Conservation (phyloP, 148 eudicot species). For the Drosera capensis region DNA sequence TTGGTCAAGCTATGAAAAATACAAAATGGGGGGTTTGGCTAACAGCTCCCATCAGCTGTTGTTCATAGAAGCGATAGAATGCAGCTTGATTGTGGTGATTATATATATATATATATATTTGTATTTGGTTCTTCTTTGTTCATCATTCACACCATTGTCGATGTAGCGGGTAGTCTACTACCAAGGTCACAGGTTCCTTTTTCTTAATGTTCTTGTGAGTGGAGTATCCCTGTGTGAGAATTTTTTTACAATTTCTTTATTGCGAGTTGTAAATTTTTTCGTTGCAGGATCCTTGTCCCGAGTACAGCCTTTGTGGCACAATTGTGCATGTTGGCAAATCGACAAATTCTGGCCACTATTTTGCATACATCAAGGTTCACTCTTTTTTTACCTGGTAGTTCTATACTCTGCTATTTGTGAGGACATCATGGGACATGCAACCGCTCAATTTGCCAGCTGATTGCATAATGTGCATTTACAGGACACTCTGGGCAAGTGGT, state of each 20-base stretch:
- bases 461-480: constrained; percentile 13
- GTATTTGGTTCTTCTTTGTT: background rate
- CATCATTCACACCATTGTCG: background rate
- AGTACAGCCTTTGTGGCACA: constrained; percentile 83
- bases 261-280: no score
- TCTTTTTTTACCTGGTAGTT: constrained; percentile 5
- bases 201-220: background rate
- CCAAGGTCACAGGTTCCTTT: no score
- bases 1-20: no score
- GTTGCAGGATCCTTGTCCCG: constrained; percentile 78
- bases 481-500: constrained; percentile 89
- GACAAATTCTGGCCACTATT: constrained; percentile 95
- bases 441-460: constrained; percentile 9
- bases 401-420: constrained; percentile 1
- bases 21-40: no score
- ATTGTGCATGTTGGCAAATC: constrained; percentile 96
- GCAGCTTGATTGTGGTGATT: no score
- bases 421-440: background rate
- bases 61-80: no score
- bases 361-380: constrained; percentile 97
- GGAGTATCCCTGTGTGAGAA: no score
- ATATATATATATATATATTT: no score
- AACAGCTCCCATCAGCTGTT: no score
- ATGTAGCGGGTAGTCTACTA: background rate
- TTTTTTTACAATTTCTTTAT: no score